Percentiles rank a stretch among this genome's conserved stretches.
phyloP scores from a whole-genome alignment of 2,329 filamentous ascomycete genomes.

The Venturia carpophila region DNA sequence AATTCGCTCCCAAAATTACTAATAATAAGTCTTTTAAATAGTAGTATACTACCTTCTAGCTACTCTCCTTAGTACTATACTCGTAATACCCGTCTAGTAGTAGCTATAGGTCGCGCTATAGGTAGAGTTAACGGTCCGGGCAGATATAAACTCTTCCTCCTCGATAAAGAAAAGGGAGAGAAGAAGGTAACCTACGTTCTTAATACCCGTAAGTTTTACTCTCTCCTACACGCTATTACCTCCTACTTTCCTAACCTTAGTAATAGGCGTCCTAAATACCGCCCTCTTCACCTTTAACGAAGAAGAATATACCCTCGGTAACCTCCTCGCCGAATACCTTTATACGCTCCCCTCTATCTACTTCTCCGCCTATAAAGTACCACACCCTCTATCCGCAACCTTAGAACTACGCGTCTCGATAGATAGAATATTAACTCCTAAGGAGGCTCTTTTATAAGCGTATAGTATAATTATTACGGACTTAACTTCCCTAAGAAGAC shows the following conservation, averaged over 20 bases:
- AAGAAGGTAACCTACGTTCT: conserved; percentile 86
- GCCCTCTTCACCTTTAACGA: conserved; percentile 93
- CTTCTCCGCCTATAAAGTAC: conserved; percentile 83
- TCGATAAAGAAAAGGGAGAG: conserved; percentile 71
- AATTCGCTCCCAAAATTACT: not conserved
- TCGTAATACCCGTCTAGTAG: not conserved
- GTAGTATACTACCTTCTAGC: not conserved
- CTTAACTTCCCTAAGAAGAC: conserved; percentile 69
- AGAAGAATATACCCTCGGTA: conserved; percentile 92
- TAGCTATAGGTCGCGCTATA: not conserved
- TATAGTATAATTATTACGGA: conserved; percentile 78
- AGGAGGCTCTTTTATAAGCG: conserved; percentile 72
- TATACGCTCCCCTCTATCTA: conserved; percentile 75
- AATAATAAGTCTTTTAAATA: not conserved
- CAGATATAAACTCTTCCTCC: conserved; percentile 90
- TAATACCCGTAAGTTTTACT: conserved; percentile 65
- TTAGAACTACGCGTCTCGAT: conserved; percentile 82
- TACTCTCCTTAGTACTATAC: not conserved
- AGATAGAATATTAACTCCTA: conserved; percentile 76
- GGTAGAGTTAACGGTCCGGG: conserved; percentile 25
- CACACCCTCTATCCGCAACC: conserved; percentile 35
- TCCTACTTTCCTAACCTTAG: not conserved
- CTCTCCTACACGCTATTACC: conserved; percentile 7
- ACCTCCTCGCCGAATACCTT: conserved; percentile 78
- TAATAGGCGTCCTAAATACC: conserved; percentile 79